Percentiles rank a stretch among this genome's conserved stretches.
phyloP scores from a whole-genome alignment of 1,139 yeast genomes.

The Pichia kudriavzevii region DNA sequence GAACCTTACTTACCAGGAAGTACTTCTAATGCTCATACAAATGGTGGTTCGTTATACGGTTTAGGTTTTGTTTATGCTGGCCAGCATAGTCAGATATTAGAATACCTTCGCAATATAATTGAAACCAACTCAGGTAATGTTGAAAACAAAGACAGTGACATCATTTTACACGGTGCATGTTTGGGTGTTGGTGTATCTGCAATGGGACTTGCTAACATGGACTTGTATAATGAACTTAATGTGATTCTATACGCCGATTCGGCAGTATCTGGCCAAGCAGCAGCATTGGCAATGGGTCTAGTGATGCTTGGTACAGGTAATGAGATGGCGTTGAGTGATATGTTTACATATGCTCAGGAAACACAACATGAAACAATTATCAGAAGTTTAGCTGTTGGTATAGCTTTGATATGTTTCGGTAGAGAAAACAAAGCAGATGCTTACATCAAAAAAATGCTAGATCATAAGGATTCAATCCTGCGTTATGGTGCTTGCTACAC shows the following conservation, averaged over 20 bases:
- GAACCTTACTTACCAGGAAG: slow-evolving; percentile 90
- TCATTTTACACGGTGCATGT: slow-evolving; percentile 91
- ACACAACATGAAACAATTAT: slow-evolving; percentile 94
- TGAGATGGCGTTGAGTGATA: slow-evolving; percentile 63
- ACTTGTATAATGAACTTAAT: slow-evolving; percentile 74
- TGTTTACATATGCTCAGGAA: slow-evolving; percentile 89
- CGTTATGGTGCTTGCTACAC: slow-evolving; percentile 97
- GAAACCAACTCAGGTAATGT: slow-evolving; percentile 43
- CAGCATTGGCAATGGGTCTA: slow-evolving; percentile 93
- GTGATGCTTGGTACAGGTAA: slow-evolving; percentile 93
- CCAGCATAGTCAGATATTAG: slow-evolving; percentile 83
- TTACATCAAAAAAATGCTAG: slow-evolving; percentile 58
- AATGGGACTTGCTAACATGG: slow-evolving; percentile 77
- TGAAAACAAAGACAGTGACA: slow-evolving; percentile 63
- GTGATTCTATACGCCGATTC: slow-evolving; percentile 84
- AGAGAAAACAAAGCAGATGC: slow-evolving; percentile 76
- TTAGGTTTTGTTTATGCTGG: slow-evolving; percentile 94
- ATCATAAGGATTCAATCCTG: slow-evolving; percentile 73
- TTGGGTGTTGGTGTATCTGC: slow-evolving; percentile 96
- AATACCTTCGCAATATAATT: slow-evolving; percentile 67
- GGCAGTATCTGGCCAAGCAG: slow-evolving; percentile 94
- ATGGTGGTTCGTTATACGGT: slow-evolving; percentile 94
- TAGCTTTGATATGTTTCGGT: slow-evolving; percentile 81
- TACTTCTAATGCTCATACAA: slow-evolving; percentile 72
- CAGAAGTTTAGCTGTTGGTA: slow-evolving; percentile 84